Evolutionary conservation across 2,329 filamentous ascomycete genomes (phyloP), one percentile per base, ranked within the genome.

Genomic region (Aspergillus pseudotamarii): DNA sequence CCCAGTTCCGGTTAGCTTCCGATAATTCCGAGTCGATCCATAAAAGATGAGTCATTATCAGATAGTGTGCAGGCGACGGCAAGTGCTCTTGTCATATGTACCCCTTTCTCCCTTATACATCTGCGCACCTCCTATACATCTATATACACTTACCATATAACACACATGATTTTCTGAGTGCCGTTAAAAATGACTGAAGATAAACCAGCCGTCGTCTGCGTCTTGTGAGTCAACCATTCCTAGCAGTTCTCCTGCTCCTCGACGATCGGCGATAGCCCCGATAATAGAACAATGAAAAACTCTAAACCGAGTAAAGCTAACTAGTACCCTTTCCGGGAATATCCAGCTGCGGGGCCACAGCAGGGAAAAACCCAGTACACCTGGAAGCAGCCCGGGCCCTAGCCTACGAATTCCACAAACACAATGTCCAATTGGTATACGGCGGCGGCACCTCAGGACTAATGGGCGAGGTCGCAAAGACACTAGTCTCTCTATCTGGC

Each of bases 391-490:
- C 95, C 4, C 89, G 90, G 45, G 80, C 86, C 32, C 88, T 98
- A 14, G 94, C 90, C 60, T 82, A 82, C 36, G 83, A 85, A 68
- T 90, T 97, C 81, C 90, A 93, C 75, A 84, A 85, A 58, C 86
- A 91, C 73, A 89, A 92, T 76, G 93, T 96, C 72, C 85, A 86
- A 10, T 87, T 99, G 46, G 93, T 98, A 67, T 98, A 98, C 78
- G 94, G 94, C 69, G 95, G 95, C 69, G 95, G 95, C 73, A 97
- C 94, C 2, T 88, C 92, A 45, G 95, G 95, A 11, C 85, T 99
- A 53, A 99, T 99, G 95, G 95, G 95, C 74, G 93, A 97, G 76
- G 80, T 98, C 9, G 93, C 95, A 53, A 90, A 89, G 72, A 94
- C 92, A 0, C 88, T 98, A 36, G 93, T 96, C 69, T 85, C 90